These are phyloP conservation scores for Schizophyllum amplum DNA, from an alignment of 1,284 basidiomycete genomes.

Conservation along the genomic window DNA sequence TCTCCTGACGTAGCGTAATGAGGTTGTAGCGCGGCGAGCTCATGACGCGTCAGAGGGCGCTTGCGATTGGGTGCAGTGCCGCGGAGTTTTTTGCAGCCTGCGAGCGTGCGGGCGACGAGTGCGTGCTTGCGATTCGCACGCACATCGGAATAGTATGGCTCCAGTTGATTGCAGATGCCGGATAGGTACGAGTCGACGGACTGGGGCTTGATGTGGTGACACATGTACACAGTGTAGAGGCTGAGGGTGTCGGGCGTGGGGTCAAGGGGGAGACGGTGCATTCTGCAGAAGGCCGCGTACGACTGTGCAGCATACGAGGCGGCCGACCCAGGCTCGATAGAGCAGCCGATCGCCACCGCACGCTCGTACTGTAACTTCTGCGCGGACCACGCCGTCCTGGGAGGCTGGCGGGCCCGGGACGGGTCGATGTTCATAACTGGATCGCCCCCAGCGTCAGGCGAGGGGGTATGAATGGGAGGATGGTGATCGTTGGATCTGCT, in stretches of 20 bases:
- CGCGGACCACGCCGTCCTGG: slow-evolving; percentile 20
- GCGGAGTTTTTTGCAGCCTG: slow-evolving; percentile 5
- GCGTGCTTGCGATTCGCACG: background rate
- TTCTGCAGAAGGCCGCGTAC: slow-evolving; percentile 23
- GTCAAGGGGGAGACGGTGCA: slow-evolving; percentile 17
- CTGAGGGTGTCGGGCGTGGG: slow-evolving; percentile 19
- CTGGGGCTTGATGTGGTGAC: slow-evolving; percentile 14
- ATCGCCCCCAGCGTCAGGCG: slow-evolving; percentile 17
- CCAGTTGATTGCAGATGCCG: slow-evolving; percentile 8
- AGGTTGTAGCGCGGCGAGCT: background rate
- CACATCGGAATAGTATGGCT: slow-evolving; percentile 7
- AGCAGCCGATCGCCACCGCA: slow-evolving; percentile 23
- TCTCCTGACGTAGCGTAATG: background rate
- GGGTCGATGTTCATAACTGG: slow-evolving; percentile 15
- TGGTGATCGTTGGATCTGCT: background rate
- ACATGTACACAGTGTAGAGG: slow-evolving; percentile 18
- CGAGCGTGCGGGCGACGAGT: slow-evolving; percentile 6
- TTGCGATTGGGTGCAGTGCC: slow-evolving; percentile 1
- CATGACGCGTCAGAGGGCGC: slow-evolving; percentile 1
- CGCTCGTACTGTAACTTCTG: slow-evolving; percentile 23
- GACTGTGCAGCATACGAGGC: slow-evolving; percentile 25
- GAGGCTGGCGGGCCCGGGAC: slow-evolving; percentile 18
- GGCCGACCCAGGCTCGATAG: slow-evolving; percentile 22
- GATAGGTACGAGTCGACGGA: slow-evolving; percentile 19
- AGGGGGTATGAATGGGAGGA: slow-evolving; percentile 20